Conservation (phyloP, 108 stramenopile genomes). For the Skeletonema tropicum region DNA sequence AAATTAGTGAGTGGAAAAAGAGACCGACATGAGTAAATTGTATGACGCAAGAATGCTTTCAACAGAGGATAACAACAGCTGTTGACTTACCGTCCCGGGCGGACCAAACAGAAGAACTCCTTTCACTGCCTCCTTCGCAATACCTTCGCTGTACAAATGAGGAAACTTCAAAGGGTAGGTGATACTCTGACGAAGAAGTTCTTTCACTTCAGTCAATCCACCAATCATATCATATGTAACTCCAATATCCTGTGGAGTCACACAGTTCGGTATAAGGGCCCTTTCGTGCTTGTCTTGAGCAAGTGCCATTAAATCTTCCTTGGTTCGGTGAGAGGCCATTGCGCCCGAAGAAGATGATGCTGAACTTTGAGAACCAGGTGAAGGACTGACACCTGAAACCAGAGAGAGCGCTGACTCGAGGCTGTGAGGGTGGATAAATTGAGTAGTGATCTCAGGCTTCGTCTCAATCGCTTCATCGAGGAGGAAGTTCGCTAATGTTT, state of each 20-base stretch:
- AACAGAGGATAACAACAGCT: slow-evolving; percentile 47
- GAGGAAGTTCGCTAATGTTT: slow-evolving; percentile 56
- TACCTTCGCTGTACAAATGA: slow-evolving; percentile 93
- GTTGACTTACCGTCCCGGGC: slow-evolving; percentile 59
- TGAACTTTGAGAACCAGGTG: slow-evolving; percentile 72
- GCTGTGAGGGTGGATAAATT: slow-evolving; percentile 77
- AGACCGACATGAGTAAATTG: neutral
- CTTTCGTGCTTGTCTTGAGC: slow-evolving; percentile 94
- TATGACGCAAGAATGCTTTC: slow-evolving; percentile 37
- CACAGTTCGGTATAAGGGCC: slow-evolving; percentile 84
- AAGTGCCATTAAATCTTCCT: slow-evolving; percentile 81
- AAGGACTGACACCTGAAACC: slow-evolving; percentile 77
- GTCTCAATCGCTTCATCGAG: slow-evolving; percentile 7
- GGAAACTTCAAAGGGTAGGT: slow-evolving; percentile 97
- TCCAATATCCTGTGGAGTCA: slow-evolving; percentile 90
- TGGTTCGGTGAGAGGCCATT: slow-evolving; percentile 63
- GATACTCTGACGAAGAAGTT: slow-evolving; percentile 92
- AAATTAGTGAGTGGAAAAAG: neutral
- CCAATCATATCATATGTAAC: slow-evolving; percentile 98
- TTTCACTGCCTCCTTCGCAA: slow-evolving; percentile 93
- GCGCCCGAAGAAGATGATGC: slow-evolving; percentile 43
- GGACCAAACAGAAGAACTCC: slow-evolving; percentile 97
- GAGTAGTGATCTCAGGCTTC: slow-evolving; percentile 2
- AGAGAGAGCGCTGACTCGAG: slow-evolving; percentile 77
- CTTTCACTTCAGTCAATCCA: slow-evolving; percentile 91